Evolutionary conservation across 208 protist species (phyloP).

Genomic region (Strigomonas culicis): DNA sequence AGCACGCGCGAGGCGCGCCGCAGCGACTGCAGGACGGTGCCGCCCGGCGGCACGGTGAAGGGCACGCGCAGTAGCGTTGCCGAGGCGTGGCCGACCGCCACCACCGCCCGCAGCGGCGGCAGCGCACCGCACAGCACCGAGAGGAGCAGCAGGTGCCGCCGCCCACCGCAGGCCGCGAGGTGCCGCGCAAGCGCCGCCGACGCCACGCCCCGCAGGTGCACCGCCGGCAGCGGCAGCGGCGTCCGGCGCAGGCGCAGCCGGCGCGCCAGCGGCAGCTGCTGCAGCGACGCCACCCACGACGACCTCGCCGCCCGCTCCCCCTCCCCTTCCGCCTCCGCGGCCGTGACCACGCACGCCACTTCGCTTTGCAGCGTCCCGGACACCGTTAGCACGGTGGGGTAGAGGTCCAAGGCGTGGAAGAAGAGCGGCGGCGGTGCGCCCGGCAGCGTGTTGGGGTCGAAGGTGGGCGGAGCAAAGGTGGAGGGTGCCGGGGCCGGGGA

Average conservation of each 20-base stretch:
- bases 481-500: neutral
- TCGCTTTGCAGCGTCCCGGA: constrained; percentile 56
- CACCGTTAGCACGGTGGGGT: constrained; percentile 41
- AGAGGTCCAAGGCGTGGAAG: constrained; percentile 51
- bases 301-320: constrained; percentile 31
- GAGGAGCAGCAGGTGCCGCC: constrained; percentile 34
- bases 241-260: no score
- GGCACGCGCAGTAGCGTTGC: constrained; percentile 41
- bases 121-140: constrained; percentile 45
- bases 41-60: constrained; percentile 31
- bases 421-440: constrained; percentile 36
- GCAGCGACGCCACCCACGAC: constrained; percentile 31
- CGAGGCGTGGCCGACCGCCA: constrained; percentile 42
- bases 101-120: constrained; percentile 45
- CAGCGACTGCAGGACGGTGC: constrained; percentile 24
- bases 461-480: neutral
- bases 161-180: constrained; percentile 28
- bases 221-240: constrained; percentile 23
- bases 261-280: constrained; percentile 30
- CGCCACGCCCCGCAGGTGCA: constrained; percentile 28
- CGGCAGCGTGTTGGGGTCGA: constrained; percentile 19
- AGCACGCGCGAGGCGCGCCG: constrained; percentile 28
- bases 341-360: constrained; percentile 19
- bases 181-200: constrained; percentile 21
- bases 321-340: constrained; percentile 20